Base-by-base conservation (phyloP, 306 rosid species). In the Ceratonia siliqua region DNA sequence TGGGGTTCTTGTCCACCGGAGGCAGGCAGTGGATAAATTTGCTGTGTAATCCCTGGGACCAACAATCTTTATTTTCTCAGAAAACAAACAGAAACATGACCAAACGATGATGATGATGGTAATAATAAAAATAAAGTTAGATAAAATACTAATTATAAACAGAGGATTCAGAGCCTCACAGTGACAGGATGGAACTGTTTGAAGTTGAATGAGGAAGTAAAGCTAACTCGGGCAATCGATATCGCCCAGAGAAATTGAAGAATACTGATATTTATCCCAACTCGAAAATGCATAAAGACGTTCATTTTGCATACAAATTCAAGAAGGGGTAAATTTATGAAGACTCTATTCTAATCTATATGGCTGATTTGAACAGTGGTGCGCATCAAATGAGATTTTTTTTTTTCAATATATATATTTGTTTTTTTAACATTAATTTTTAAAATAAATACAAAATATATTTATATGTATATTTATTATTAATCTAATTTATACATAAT, bases 131-230 rank as follows among this genome's bases (percentile, higher is more conserved):
- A 10, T 20, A 28, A 21, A 52, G 32, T 8, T 10, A 17, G 12
- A 49, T 49, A 49, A 17, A 8, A 1, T 17, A 32, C 6, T 0
- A 24, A 79, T 46, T 38, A 13, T 50, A 61, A 48, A 43, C 22
- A 63, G 57, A 62, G 11, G 58, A 46, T 38, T 81, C 36, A 41
- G 62, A 49, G 82, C 79, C 81, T 20, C 49, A 65, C 63, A 69
- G 14, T 68, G 33, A 62, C 58, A 36, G 48, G 1, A 50, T 20
- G 13, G 28, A 25, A 2, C 25, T 10, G 50, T 25, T 25, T 38
- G 61, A 20, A 38, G 50, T 52, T 21, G 45, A 30, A 32, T 21
- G 9, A 42, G 54, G 5, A 69, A 53, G 10, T 20, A 30, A 32
- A 15, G 54, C 52, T 28, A 57, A 27, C 24, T 27, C 6, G 38